These are phyloP conservation scores for Onygenales sp. DNA, from an alignment of 2,329 filamentous ascomycete species.

Conservation along the genomic window DNA sequence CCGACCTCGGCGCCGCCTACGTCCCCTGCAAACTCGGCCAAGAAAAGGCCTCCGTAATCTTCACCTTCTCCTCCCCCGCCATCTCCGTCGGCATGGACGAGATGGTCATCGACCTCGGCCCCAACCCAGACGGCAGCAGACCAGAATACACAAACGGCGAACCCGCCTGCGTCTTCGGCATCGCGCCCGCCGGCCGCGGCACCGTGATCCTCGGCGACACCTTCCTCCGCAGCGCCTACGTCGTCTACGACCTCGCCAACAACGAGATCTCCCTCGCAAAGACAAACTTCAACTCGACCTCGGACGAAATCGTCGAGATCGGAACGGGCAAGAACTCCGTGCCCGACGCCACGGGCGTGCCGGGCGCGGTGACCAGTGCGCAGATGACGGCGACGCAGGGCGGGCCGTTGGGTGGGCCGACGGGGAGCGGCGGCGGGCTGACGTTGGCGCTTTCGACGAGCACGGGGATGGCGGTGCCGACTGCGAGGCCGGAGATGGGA, in stretches of 20 bases:
- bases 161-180: constrained; percentile 57
- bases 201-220: constrained; percentile 63
- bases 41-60: constrained; percentile 40
- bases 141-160: constrained; percentile 45
- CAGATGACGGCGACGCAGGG: constrained; percentile 9
- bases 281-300: constrained; percentile 51
- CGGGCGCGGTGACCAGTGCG: constrained; percentile 14
- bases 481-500: constrained; percentile 5
- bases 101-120: constrained; percentile 52
- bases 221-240: constrained; percentile 64
- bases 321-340: constrained; percentile 36
- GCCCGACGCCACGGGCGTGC: constrained; percentile 37
- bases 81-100: constrained; percentile 48
- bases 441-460: neutral
- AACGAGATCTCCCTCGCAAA: constrained; percentile 63
- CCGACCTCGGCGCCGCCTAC: constrained; percentile 41
- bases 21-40: constrained; percentile 42
- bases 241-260: constrained; percentile 65
- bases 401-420: constrained; percentile 8
- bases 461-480: constrained; percentile 3
- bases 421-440: constrained; percentile 4
- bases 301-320: constrained; percentile 43
- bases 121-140: constrained; percentile 35
- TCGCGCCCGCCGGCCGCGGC: constrained; percentile 47
- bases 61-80: constrained; percentile 44